Conservation (phyloP, 2,329 filamentous ascomycete genomes). For the Xylariaceae sp. region DNA sequence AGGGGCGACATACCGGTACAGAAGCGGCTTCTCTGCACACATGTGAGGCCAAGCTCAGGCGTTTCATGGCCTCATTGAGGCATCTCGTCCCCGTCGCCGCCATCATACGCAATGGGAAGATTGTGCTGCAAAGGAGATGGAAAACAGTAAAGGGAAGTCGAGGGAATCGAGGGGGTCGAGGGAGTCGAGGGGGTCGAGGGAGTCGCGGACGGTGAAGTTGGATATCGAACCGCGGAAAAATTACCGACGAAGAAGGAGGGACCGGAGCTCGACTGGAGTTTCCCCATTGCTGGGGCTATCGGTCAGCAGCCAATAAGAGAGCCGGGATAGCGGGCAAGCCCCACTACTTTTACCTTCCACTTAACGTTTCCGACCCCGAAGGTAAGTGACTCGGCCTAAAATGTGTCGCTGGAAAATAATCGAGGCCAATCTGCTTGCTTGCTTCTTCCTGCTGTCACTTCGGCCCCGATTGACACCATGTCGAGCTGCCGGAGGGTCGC, state of each 20-base stretch:
- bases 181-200: neutral
- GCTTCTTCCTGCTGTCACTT: neutral
- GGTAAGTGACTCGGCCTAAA: neutral
- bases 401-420: neutral
- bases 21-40: conserved; percentile 33
- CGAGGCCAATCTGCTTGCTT: neutral
- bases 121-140: neutral
- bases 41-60: conserved; percentile 43
- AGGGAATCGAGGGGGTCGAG: neutral
- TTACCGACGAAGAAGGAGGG: conserved; percentile 19
- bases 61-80: conserved; percentile 48
- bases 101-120: conserved; percentile 30
- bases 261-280: neutral
- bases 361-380: neutral
- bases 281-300: conserved; percentile 3
- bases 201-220: neutral
- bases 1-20: conserved; percentile 21
- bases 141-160: neutral
- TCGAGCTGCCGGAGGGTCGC: conserved; percentile 55
- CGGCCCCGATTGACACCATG: conserved; percentile 38
- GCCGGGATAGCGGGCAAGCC: neutral
- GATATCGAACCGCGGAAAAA: conserved; percentile 24
- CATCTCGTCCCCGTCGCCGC: conserved; percentile 45
- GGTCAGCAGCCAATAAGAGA: conserved; percentile 9
- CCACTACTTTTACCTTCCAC: neutral